Conservation (phyloP, 148 eudicot genomes). For the Arbutus unedo region DNA sequence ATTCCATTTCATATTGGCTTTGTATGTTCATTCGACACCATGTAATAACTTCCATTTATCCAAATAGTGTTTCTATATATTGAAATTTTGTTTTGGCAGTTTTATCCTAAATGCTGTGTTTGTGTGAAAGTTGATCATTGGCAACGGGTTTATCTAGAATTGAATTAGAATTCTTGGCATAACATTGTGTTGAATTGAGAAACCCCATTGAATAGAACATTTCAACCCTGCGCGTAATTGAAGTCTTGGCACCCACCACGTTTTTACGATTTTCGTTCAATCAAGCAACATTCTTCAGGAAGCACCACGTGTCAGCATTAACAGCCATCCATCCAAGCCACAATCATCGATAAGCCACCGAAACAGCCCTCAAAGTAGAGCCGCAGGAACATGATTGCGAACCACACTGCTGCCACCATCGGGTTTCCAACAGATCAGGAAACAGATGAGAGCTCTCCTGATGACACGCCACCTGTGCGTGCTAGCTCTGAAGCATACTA, state of each 20-base stretch:
- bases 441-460: not conserved
- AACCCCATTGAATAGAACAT: not conserved
- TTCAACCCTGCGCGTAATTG: not conserved
- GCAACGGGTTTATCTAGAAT: not conserved
- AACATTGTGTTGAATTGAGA: not conserved
- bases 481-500: not conserved
- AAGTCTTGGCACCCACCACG: not conserved
- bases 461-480: not conserved
- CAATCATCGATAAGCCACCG: not conserved
- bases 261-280: not conserved
- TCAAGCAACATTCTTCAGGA: not conserved
- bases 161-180: conserved; percentile 2
- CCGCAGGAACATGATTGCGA: not conserved
- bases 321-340: not conserved
- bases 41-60: not conserved
- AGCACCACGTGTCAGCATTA: not conserved
- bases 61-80: not conserved
- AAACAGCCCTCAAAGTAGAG: not conserved
- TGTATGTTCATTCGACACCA: not conserved
- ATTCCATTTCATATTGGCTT: not conserved
- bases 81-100: not conserved
- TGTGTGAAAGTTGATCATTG: not conserved
- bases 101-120: not conserved
- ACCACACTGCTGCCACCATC: not conserved
- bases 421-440: not conserved